Evolutionary conservation across 2,329 filamentous ascomycete species (phyloP).

Genomic region (Trichoderma atrobrunneum): DNA sequence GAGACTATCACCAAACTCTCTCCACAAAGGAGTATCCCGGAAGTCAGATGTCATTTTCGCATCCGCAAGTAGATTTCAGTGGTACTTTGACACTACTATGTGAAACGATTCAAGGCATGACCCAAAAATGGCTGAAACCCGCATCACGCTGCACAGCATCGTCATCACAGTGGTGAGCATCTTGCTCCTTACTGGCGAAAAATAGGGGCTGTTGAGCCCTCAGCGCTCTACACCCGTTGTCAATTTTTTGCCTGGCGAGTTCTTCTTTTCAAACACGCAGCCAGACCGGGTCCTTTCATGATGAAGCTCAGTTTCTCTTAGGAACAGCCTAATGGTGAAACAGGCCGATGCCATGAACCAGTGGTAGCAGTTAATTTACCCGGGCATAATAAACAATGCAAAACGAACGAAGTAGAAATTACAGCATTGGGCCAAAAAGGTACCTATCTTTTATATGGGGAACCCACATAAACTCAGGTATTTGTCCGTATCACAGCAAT

Average conservation of each 20-base stretch:
- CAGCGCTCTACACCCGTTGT: background rate
- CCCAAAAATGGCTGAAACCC: background rate
- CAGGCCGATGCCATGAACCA: background rate
- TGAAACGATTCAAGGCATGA: background rate
- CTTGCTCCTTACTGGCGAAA: background rate
- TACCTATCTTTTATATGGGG: background rate
- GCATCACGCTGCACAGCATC: background rate
- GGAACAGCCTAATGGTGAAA: background rate
- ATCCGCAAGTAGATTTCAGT: background rate
- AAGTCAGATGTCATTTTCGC: background rate
- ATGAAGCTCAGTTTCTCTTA: background rate
- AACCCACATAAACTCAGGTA: background rate
- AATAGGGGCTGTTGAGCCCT: background rate
- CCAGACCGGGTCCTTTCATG: background rate
- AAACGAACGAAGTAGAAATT: background rate
- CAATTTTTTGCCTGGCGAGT: background rate
- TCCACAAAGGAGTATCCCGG: background rate
- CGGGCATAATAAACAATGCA: background rate
- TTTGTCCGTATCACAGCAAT: background rate
- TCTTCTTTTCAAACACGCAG: background rate
- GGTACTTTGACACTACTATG: background rate
- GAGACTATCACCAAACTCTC: background rate
- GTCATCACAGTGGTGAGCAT: background rate
- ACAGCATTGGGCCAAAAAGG: background rate
- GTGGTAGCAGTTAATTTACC: background rate